Percentiles rank a stretch among this genome's conserved stretches.
Conservation (phyloP, 768 basidiomycete species). For the Lactarius pseudohatsudake region DNA sequence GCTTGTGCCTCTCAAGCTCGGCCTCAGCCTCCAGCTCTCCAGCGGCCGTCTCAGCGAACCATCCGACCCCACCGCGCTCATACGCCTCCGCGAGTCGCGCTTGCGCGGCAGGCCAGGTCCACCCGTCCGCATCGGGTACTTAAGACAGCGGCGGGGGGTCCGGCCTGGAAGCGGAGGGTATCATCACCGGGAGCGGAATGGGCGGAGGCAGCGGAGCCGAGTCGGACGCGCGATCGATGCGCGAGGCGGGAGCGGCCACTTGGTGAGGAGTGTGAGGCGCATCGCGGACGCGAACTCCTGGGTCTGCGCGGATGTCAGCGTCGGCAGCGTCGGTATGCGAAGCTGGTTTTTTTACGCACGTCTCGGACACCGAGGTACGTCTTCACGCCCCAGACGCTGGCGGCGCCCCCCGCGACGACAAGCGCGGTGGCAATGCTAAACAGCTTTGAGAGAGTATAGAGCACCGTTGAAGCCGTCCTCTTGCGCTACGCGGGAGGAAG, state of each 20-base stretch:
- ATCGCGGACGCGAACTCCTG: constrained; percentile 59
- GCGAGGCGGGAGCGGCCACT: constrained; percentile 48
- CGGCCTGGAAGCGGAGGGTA: too few species aligned
- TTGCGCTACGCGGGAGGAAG: neutral
- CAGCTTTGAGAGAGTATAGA: constrained; percentile 58
- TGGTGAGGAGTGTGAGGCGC: constrained; percentile 47
- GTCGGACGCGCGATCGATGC: constrained; percentile 50
- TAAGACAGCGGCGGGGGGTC: neutral
- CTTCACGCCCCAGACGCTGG: constrained; percentile 50
- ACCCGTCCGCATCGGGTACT: constrained; percentile 31
- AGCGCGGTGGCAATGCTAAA: constrained; percentile 64
- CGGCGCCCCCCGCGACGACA: constrained; percentile 49
- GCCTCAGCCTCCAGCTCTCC: constrained; percentile 61
- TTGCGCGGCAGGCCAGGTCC: constrained; percentile 57
- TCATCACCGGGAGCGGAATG: neutral
- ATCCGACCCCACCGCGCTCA: constrained; percentile 54
- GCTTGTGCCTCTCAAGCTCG: constrained; percentile 46
- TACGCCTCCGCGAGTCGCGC: constrained; percentile 55
- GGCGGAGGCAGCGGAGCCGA: constrained; percentile 31
- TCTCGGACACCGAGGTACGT: constrained; percentile 41
- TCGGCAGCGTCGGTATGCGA: too few species aligned
- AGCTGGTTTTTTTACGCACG: too few species aligned
- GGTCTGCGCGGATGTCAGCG: constrained; percentile 38
- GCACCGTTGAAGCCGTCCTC: constrained; percentile 49
- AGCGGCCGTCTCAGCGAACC: constrained; percentile 54